Evolutionary conservation across 352 stramenopile species (phyloP).

Genomic region (Globisporangium parvum): DNA sequence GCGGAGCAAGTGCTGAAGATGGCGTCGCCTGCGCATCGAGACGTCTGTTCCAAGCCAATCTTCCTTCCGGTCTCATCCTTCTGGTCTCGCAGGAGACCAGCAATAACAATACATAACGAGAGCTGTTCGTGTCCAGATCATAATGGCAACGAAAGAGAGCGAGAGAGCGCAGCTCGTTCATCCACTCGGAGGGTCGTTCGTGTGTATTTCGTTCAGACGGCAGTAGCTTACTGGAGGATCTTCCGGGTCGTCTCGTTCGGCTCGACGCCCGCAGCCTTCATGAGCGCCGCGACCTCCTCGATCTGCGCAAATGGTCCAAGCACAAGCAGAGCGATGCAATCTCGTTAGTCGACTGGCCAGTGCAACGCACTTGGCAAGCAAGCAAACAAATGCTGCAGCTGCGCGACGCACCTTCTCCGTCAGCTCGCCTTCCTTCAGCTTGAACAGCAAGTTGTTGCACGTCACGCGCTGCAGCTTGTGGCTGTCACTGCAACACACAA

Average conservation of each 20-base stretch:
- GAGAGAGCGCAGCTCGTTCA: neutral
- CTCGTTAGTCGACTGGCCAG: neutral
- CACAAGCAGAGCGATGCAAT: neutral
- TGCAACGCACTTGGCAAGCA: neutral
- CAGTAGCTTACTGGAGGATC: slow-evolving; percentile 55
- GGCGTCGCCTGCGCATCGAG: no score
- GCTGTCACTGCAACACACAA: slow-evolving; percentile 27
- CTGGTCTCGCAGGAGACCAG: no score
- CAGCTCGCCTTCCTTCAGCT: slow-evolving; percentile 78
- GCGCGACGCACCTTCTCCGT: slow-evolving; percentile 42
- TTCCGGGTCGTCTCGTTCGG: slow-evolving; percentile 83
- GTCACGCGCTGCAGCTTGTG: slow-evolving; percentile 80
- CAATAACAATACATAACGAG: no score
- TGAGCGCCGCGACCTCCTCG: slow-evolving; percentile 65
- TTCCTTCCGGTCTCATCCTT: no score
- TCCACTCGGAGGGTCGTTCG: neutral
- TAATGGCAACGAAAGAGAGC: neutral
- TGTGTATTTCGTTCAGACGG: slow-evolving; percentile 7
- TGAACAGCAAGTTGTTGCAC: slow-evolving; percentile 84
- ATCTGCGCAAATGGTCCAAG: slow-evolving; percentile 28
- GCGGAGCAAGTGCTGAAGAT: no score
- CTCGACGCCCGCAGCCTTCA: slow-evolving; percentile 71
- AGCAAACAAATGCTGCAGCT: neutral
- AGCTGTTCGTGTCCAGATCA: no score
- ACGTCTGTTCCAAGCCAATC: no score